Conservation (phyloP, 1,139 yeast genomes). For the Spencermartinsiella ligniputridi region DNA sequence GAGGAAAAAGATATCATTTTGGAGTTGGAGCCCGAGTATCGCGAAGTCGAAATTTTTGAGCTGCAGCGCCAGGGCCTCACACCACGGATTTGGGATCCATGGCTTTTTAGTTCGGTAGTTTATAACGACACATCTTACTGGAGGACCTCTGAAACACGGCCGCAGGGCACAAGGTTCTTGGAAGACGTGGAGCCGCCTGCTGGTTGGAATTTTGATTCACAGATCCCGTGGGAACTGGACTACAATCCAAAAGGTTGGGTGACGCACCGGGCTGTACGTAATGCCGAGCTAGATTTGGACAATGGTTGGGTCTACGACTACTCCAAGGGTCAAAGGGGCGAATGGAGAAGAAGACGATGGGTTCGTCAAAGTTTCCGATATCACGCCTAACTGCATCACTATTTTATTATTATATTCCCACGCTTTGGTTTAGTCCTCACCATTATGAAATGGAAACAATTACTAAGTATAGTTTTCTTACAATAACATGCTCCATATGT, state of each 20-base stretch:
- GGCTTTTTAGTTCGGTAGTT: constrained; percentile 43
- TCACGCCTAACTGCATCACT: too few species aligned
- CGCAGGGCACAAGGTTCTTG: constrained; percentile 59
- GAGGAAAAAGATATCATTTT: constrained; percentile 52
- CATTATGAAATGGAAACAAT: too few species aligned
- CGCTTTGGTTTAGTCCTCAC: too few species aligned
- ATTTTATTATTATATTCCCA: too few species aligned
- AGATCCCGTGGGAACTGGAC: constrained; percentile 68
- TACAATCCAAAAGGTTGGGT: constrained; percentile 51
- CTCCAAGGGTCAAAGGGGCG: constrained; percentile 27
- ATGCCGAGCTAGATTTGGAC: constrained; percentile 32
- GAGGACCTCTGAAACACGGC: constrained; percentile 57
- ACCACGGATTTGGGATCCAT: constrained; percentile 57
- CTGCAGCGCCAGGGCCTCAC: constrained; percentile 63
- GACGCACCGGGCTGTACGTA: constrained; percentile 39
- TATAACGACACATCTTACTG: constrained; percentile 50
- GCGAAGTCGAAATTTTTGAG: constrained; percentile 67
- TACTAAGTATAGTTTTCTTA: too few species aligned
- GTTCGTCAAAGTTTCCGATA: constrained; percentile 29
- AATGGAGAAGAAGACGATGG: constrained; percentile 41
- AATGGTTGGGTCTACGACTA: constrained; percentile 47
- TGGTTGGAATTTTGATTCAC: constrained; percentile 65
- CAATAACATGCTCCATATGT: too few species aligned
- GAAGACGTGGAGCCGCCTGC: constrained; percentile 60
- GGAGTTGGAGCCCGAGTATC: constrained; percentile 61